Conservation (phyloP, 768 basidiomycete genomes). For the Tylopilus cervinicoccineus region DNA sequence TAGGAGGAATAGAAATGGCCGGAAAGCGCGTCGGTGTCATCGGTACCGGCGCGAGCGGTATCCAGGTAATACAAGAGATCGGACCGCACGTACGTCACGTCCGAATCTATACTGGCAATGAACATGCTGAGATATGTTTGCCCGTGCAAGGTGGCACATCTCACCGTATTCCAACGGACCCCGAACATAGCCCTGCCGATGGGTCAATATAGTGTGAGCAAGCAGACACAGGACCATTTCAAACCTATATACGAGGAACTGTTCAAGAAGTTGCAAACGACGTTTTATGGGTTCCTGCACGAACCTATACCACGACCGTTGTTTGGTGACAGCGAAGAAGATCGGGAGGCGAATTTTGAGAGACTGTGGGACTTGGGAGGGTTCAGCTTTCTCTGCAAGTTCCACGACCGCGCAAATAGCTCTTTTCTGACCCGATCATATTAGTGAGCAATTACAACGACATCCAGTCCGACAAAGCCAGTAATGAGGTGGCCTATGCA, state of each 20-base stretch:
- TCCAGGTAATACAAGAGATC: slow-evolving; percentile 13
- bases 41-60: slow-evolving; percentile 13
- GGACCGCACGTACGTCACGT: slow-evolving; percentile 8
- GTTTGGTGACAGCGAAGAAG: slow-evolving; percentile 4
- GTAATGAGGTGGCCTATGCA: background rate
- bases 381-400: slow-evolving; percentile 5
- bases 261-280: background rate
- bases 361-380: slow-evolving; percentile 5
- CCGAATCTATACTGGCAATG: background rate
- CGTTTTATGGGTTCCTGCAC: background rate
- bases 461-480: background rate
- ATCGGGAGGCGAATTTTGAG: slow-evolving; percentile 9
- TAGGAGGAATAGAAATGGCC: slow-evolving; percentile 2
- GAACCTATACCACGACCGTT: background rate
- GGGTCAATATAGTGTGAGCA: background rate
- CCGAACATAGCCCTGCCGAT: slow-evolving; percentile 7
- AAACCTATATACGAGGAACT: slow-evolving; percentile 8
- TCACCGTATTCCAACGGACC: slow-evolving; percentile 14
- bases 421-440: background rate
- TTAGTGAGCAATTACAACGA: slow-evolving; percentile 7
- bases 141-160: background rate
- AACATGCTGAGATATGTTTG: background rate
- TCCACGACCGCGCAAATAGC: background rate
- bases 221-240: slow-evolving; percentile 4
- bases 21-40: slow-evolving; percentile 13